phyloP scores from a whole-genome alignment of 345 rosid species.

The Schrenkiella parvula region DNA sequence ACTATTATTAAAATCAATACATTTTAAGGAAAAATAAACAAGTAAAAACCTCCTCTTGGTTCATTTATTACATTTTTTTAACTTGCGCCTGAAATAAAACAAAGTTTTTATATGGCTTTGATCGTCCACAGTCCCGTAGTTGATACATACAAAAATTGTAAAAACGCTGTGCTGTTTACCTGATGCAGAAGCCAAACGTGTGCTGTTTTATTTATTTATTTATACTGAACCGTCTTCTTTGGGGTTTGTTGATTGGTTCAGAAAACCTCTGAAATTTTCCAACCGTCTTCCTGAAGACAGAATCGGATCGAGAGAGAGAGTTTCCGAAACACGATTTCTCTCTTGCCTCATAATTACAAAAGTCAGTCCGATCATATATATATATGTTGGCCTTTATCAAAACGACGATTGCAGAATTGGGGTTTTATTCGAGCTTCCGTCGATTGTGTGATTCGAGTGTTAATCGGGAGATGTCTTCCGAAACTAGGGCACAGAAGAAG shows the following conservation, averaged over 20 bases:
- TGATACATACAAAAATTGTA: too few relatives aligned
- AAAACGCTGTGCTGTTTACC: neutral
- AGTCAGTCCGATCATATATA: neutral
- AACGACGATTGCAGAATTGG: neutral
- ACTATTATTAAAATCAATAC: too few relatives aligned
- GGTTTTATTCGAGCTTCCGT: neutral
- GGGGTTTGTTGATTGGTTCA: neutral
- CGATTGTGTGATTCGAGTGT: neutral
- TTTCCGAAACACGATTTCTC: neutral
- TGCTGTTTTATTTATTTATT: neutral
- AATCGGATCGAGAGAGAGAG: neutral
- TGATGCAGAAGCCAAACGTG: neutral
- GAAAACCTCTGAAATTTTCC: neutral
- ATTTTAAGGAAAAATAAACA: too few relatives aligned
- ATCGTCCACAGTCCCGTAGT: too few relatives aligned
- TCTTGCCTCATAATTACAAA: neutral
- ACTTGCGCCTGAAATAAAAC: too few relatives aligned
- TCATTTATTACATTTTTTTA: too few relatives aligned
- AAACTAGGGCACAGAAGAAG: slow-evolving; percentile 24
- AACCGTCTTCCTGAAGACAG: neutral
- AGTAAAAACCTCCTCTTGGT: too few relatives aligned
- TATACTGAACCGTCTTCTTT: neutral
- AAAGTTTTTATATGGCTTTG: too few relatives aligned
- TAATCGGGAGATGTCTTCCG: slow-evolving; percentile 2
- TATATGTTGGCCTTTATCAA: neutral